phyloP scores from a whole-genome alignment of 805 yeast genomes.

The Metschnikowia dekortorum region DNA sequence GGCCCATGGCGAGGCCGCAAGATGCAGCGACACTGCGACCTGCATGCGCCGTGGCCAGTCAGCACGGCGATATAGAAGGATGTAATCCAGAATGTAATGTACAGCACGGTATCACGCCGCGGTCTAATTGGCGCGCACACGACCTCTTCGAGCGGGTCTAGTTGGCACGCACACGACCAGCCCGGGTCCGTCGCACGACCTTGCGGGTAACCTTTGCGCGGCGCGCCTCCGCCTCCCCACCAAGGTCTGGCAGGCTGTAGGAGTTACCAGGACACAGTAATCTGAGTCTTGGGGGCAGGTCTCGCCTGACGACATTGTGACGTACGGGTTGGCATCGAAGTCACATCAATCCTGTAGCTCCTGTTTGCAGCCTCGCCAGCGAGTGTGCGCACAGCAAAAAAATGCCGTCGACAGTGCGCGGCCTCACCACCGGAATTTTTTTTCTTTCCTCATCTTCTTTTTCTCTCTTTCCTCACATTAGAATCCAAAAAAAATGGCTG shows the following conservation, averaged over 20 bases:
- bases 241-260: background rate
- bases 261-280: too few species aligned
- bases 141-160: background rate
- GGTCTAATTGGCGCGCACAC: background rate
- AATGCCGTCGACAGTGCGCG: slow-evolving; percentile 16
- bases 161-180: background rate
- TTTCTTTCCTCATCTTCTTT: slow-evolving; percentile 14
- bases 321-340: background rate
- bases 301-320: too few species aligned
- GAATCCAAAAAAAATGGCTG: slow-evolving; percentile 31
- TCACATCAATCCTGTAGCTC: background rate
- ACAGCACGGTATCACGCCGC: background rate
- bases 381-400: slow-evolving; percentile 9
- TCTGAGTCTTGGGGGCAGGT: too few species aligned
- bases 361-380: background rate
- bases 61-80: background rate
- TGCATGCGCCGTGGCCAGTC: background rate
- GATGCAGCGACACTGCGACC: background rate
- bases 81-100: background rate
- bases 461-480: slow-evolving; percentile 16
- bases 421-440: slow-evolving; percentile 14
- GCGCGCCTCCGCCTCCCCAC: background rate
- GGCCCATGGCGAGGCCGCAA: too few species aligned
- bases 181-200: background rate
- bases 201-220: slow-evolving; percentile 2